Percentiles rank a stretch among this genome's conserved stretches.
phyloP scores from a whole-genome alignment of 2,329 filamentous ascomycete species.

The Ceratocystis eucalypticola region DNA sequence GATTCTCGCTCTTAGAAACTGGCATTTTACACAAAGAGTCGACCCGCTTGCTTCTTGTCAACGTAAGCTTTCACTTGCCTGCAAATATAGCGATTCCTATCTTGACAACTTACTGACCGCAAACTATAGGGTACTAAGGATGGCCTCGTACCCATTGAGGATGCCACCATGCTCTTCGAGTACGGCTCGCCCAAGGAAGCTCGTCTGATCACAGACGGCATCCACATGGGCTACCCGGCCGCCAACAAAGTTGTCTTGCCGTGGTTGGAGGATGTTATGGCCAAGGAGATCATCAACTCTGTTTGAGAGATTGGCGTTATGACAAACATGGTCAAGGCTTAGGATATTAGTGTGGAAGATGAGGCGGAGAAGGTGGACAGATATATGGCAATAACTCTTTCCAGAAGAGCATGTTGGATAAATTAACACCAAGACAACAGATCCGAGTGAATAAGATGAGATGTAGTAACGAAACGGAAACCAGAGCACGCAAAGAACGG shows the following conservation, averaged over 20 bases:
- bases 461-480: not conserved
- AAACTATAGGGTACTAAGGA: slow-evolving; percentile 42
- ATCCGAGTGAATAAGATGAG: not conserved
- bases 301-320: not conserved
- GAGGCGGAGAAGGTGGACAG: too few relatives aligned
- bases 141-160: slow-evolving; percentile 55
- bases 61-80: slow-evolving; percentile 30
- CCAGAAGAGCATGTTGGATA: slow-evolving; percentile 1
- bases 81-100: not conserved
- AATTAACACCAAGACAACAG: slow-evolving; percentile 2
- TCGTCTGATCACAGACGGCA: slow-evolving; percentile 42
- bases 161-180: slow-evolving; percentile 50
- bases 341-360: not conserved
- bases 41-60: slow-evolving; percentile 46
- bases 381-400: not conserved
- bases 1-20: slow-evolving; percentile 48
- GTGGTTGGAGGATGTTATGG: slow-evolving; percentile 47
- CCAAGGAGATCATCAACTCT: not conserved
- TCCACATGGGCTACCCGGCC: slow-evolving; percentile 56
- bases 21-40: slow-evolving; percentile 43
- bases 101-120: not conserved
- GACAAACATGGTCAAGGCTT: not conserved
- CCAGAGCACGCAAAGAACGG: not conserved
- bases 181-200: slow-evolving; percentile 53
- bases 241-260: slow-evolving; percentile 45